phyloP scores from a whole-genome alignment of 2,329 filamentous ascomycete genomes.

The Aspergillus costaricaensis region DNA sequence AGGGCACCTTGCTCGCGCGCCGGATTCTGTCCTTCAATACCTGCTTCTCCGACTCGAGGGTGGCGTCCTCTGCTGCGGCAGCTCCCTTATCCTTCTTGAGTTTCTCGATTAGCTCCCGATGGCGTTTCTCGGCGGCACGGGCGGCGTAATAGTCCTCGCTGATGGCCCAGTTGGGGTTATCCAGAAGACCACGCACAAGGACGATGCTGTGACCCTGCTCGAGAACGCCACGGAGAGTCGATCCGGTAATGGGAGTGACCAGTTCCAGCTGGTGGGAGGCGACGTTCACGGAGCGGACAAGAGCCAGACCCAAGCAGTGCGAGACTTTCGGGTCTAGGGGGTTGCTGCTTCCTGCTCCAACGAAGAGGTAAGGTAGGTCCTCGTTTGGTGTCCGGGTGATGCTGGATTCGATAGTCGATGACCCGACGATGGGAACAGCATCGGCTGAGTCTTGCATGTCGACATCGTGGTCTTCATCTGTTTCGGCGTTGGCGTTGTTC shows the following conservation, averaged over 20 bases:
- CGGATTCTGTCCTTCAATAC: conserved; percentile 37
- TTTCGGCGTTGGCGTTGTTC: not conserved
- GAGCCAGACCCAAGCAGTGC: conserved; percentile 53
- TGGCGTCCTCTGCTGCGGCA: conserved; percentile 1
- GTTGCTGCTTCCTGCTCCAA: conserved; percentile 43
- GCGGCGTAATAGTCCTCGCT: conserved; percentile 47
- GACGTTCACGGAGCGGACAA: conserved; percentile 47
- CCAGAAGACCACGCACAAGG: conserved; percentile 50
- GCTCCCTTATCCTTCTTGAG: conserved; percentile 21
- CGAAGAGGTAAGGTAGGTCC: conserved; percentile 54
- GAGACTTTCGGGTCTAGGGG: conserved; percentile 52
- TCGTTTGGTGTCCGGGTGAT: conserved; percentile 47
- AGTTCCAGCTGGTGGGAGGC: conserved; percentile 45
- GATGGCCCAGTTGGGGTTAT: conserved; percentile 50
- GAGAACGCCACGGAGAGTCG: conserved; percentile 32
- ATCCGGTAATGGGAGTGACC: conserved; percentile 50
- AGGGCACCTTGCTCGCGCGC: conserved; percentile 43
- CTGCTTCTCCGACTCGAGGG: not conserved
- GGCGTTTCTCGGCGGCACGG: conserved; percentile 38
- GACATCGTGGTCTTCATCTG: conserved; percentile 14
- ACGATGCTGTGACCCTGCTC: conserved; percentile 45
- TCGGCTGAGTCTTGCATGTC: conserved; percentile 10
- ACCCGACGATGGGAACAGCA: not conserved
- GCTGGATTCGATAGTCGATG: conserved; percentile 15
- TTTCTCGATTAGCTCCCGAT: conserved; percentile 27